A percentile compares a stretch with the other conserved stretches of the same genome.
phyloP scores from a whole-genome alignment of 495 filamentous ascomycete genomes.

The Eremomyces bilateralis region DNA sequence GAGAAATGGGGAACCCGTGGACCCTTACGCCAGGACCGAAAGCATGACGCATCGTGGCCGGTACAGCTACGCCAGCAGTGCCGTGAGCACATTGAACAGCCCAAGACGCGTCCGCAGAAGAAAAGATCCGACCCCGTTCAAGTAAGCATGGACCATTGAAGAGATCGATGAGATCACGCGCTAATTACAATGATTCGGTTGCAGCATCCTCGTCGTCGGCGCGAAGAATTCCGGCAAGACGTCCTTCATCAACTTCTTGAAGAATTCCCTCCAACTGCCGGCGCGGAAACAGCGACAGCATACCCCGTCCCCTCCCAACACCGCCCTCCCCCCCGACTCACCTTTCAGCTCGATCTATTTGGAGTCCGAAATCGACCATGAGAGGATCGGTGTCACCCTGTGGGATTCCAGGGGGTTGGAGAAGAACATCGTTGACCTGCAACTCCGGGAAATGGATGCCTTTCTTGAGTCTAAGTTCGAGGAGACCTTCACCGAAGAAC shows the following conservation, averaged over 20 bases:
- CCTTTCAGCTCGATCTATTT: slow-evolving; percentile 65
- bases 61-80: slow-evolving; percentile 90
- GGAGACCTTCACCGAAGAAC: slow-evolving; percentile 92
- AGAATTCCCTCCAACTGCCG: slow-evolving; percentile 54
- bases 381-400: slow-evolving; percentile 78
- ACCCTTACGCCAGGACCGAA: slow-evolving; percentile 63
- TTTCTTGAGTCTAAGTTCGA: slow-evolving; percentile 98
- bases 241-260: slow-evolving; percentile 89
- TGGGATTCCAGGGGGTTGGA: slow-evolving; percentile 94
- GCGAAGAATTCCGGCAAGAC: slow-evolving; percentile 83
- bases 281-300: slow-evolving; percentile 35
- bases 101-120: slow-evolving; percentile 77
- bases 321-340: slow-evolving; percentile 23
- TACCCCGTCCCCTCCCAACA: slow-evolving; percentile 9
- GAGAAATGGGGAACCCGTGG: slow-evolving; percentile 23
- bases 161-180: too few species aligned
- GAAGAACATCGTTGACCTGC: slow-evolving; percentile 80
- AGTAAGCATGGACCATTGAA: slow-evolving; percentile 36
- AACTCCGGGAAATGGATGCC: slow-evolving; percentile 70
- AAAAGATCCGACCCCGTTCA: slow-evolving; percentile 95
- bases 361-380: slow-evolving; percentile 84
- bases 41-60: slow-evolving; percentile 96
- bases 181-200: too few species aligned
- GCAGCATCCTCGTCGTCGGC: slow-evolving; percentile 79
- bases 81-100: slow-evolving; percentile 68